These are phyloP conservation scores for Porphyra umbilicalis DNA, from an alignment of 31 red algal genomes.

Conservation along the genomic window DNA sequence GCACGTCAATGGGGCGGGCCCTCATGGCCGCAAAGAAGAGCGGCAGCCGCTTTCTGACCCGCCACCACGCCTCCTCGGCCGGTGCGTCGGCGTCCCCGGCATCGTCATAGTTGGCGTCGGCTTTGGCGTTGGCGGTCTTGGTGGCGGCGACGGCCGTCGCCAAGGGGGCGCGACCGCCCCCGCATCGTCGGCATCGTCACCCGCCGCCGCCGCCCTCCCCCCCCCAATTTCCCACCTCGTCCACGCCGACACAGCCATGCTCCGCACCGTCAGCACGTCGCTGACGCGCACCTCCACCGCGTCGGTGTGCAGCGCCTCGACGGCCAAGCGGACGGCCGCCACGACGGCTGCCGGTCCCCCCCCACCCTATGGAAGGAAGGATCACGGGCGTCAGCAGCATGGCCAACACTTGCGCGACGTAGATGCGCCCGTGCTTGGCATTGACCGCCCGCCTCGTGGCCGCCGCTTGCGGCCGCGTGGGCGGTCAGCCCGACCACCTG, in stretches of 20 bases:
- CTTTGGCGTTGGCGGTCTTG: not conserved
- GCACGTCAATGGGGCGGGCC: not conserved
- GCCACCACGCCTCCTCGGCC: not conserved
- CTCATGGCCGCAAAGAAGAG: not conserved
- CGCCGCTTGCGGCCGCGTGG: not conserved
- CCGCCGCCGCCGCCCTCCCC: not conserved
- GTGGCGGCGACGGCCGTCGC: not conserved
- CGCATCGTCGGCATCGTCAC: not conserved
- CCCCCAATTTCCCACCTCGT: not conserved
- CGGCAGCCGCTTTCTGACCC: not conserved
- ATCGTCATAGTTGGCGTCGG: not conserved
- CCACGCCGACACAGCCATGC: not conserved
- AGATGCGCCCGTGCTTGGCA: conserved; percentile 48
- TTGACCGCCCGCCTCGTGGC: conserved; percentile 40
- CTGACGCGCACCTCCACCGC: not conserved
- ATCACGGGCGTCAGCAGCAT: conserved; percentile 48
- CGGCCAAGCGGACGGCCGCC: not conserved
- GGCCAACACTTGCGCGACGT: conserved; percentile 47
- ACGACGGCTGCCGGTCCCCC: not conserved
- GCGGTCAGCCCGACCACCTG: conserved; percentile 23
- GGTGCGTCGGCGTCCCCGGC: not conserved
- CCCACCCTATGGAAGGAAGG: conserved; percentile 36
- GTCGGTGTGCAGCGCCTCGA: not conserved
- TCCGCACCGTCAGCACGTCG: not conserved
- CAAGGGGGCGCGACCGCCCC: not conserved